These are phyloP conservation scores for Vanderwaltozyma polyspora DNA, from an alignment of 805 yeast genomes.

Conservation along the genomic window DNA sequence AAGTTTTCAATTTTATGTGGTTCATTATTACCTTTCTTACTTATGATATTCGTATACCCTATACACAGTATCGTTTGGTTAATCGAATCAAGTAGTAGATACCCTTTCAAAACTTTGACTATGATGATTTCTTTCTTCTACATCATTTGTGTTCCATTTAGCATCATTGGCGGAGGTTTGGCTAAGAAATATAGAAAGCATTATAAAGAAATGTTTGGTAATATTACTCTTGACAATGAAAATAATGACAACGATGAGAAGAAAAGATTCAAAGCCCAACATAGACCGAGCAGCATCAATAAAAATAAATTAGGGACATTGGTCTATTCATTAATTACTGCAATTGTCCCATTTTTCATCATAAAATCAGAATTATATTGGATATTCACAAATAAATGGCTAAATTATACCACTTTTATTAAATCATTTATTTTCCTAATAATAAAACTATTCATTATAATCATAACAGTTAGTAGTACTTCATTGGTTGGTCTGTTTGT, in stretches of 20 bases:
- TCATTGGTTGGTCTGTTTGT: slow-evolving; percentile 1
- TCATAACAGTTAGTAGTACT: not conserved
- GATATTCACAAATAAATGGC: slow-evolving; percentile 67
- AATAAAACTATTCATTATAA: slow-evolving; percentile 33
- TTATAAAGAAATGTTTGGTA: not conserved
- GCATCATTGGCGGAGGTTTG: slow-evolving; percentile 52
- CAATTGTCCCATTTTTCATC: slow-evolving; percentile 54
- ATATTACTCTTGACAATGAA: too few species aligned
- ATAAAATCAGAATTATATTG: slow-evolving; percentile 69
- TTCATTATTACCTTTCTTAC: slow-evolving; percentile 35
- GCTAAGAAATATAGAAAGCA: slow-evolving; percentile 7
- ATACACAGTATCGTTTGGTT: slow-evolving; percentile 68
- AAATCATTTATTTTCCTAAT: slow-evolving; percentile 72
- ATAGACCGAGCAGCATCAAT: too few species aligned
- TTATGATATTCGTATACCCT: slow-evolving; percentile 40
- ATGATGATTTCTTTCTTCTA: slow-evolving; percentile 49
- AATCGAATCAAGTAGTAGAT: slow-evolving; percentile 58
- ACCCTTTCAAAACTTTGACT: slow-evolving; percentile 68
- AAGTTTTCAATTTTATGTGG: slow-evolving; percentile 36
- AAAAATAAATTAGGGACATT: not conserved
- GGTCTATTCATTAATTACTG: not conserved
- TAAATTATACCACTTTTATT: slow-evolving; percentile 67
- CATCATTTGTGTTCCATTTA: slow-evolving; percentile 61
- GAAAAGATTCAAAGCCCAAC: too few species aligned
- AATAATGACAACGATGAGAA: too few species aligned